Evolutionary conservation across 345 rosid species (phyloP).

Genomic region (Fremontodendron californicum): DNA sequence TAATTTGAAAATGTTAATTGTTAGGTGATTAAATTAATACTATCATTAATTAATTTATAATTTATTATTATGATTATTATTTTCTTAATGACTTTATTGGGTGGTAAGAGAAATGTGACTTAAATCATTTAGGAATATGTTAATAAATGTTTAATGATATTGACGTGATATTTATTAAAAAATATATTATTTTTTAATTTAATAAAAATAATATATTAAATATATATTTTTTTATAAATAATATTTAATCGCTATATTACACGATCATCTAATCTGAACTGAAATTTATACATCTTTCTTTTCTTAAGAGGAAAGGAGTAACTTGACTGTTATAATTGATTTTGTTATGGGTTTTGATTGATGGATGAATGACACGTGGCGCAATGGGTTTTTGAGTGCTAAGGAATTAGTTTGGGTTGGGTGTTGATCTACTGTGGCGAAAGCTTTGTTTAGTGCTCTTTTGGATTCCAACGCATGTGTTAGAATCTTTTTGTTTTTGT

Average conservation of each 20-base stretch:
- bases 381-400: constrained; percentile 11
- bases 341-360: neutral
- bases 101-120: constrained; percentile 55
- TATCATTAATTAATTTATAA: neutral
- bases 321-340: constrained; percentile 12
- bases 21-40: neutral
- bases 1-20: neutral
- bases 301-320: neutral
- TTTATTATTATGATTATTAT: too few species aligned
- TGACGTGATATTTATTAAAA: too few species aligned
- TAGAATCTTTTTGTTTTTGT: too few species aligned
- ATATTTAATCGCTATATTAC: too few species aligned
- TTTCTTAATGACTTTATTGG: neutral
- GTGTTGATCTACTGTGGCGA: constrained; percentile 46
- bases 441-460: neutral
- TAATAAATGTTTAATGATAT: too few species aligned
- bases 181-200: too few species aligned
- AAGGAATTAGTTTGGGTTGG: constrained; percentile 45
- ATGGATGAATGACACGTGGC: constrained; percentile 27
- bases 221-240: too few species aligned
- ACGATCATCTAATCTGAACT: too few species aligned
- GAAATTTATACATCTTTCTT: constrained; percentile 23
- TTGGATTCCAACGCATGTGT: too few species aligned
- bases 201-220: too few species aligned
- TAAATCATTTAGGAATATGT: too few species aligned